These are phyloP conservation scores for Penicillium ucsense DNA, from an alignment of 495 filamentous ascomycete genomes.

Conservation along the genomic window DNA sequence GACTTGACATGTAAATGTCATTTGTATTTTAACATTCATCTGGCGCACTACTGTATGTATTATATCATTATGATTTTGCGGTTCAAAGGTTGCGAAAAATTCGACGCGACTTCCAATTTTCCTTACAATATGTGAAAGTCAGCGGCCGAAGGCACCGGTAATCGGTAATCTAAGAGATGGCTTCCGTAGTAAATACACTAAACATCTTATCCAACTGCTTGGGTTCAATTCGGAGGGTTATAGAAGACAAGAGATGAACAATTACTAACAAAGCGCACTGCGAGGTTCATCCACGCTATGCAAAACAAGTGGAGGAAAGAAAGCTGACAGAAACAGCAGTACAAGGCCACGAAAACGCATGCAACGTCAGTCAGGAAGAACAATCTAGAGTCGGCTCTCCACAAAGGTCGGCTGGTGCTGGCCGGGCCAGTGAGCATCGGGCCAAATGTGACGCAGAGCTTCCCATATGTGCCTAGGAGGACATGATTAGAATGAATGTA, in stretches of 20 bases:
- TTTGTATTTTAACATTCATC: not conserved
- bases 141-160: too few relatives aligned
- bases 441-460: slow-evolving; percentile 75
- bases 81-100: not conserved
- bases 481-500: slow-evolving; percentile 8
- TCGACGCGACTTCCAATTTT: not conserved
- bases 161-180: too few relatives aligned
- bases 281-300: slow-evolving; percentile 16
- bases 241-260: slow-evolving; percentile 3
- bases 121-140: too few relatives aligned
- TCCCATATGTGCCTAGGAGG: slow-evolving; percentile 72
- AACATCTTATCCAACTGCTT: too few relatives aligned
- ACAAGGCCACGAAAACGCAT: not conserved
- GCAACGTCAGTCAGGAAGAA: not conserved
- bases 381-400: slow-evolving; percentile 48
- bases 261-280: slow-evolving; percentile 2
- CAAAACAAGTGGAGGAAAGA: slow-evolving; percentile 10
- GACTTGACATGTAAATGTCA: too few relatives aligned
- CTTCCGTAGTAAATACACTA: too few relatives aligned
- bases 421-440: slow-evolving; percentile 68
- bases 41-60: slow-evolving; percentile 4
- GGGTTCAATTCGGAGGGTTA: too few relatives aligned
- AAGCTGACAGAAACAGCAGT: not conserved
- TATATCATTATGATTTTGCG: slow-evolving; percentile 4
- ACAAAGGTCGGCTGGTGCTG: slow-evolving; percentile 54